phyloP scores from a whole-genome alignment of 306 rosid species.

The Begonia fuchsioides region DNA sequence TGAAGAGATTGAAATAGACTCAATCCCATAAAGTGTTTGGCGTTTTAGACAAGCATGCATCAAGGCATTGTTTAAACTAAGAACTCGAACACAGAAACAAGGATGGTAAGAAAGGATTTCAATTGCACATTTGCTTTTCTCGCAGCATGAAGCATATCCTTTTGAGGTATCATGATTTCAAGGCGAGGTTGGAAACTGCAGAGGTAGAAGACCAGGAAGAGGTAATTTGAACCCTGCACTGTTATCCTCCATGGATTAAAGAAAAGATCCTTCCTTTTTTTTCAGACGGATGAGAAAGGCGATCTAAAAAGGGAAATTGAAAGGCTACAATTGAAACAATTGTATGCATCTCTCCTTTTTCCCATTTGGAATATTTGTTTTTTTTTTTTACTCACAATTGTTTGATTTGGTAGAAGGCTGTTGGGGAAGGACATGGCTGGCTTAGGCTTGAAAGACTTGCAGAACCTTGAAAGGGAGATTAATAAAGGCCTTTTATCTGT shows the following conservation, averaged over 20 bases:
- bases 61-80: no score
- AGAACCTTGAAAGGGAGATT: constrained; percentile 63
- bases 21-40: no score
- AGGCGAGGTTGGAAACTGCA: constrained; percentile 36
- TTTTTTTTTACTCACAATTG: neutral
- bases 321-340: constrained; percentile 61
- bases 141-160: constrained; percentile 69
- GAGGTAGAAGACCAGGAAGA: constrained; percentile 30
- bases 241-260: no score
- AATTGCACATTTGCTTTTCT: neutral
- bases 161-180: constrained; percentile 63
- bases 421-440: constrained; percentile 71
- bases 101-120: no score
- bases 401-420: constrained; percentile 28
- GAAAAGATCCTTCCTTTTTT: neutral
- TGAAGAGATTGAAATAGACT: no score
- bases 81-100: no score
- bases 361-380: neutral
- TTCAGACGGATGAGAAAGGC: constrained; percentile 36
- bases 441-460: constrained; percentile 62
- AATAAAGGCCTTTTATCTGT: constrained; percentile 44
- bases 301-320: constrained; percentile 57
- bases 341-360: constrained; percentile 26
- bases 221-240: constrained; percentile 25
- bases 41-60: no score